These are phyloP conservation scores for Thielaviopsis populi DNA, from an alignment of 2,329 filamentous ascomycete species.

Conservation along the genomic window DNA sequence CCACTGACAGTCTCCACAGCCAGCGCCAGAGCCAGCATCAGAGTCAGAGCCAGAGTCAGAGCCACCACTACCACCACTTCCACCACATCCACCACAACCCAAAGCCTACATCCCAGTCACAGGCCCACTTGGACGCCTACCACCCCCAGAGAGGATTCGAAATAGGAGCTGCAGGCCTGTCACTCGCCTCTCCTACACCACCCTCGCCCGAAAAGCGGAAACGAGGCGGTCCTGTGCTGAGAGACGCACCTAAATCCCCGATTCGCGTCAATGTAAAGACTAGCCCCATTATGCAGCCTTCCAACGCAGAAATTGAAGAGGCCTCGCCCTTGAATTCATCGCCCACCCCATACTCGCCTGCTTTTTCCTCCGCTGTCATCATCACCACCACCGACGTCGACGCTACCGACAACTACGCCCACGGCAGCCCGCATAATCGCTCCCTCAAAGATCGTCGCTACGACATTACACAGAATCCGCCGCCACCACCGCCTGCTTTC, in stretches of 20 bases:
- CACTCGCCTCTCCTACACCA: neutral
- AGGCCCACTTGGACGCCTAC: neutral
- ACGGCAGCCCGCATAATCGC: neutral
- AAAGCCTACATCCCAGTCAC: neutral
- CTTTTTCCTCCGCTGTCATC: slow-evolving; percentile 2
- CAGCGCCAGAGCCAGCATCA: neutral
- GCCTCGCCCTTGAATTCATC: slow-evolving; percentile 12
- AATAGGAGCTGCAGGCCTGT: slow-evolving; percentile 3
- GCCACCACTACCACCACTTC: neutral
- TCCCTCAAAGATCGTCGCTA: neutral
- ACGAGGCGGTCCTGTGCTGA: slow-evolving; percentile 30
- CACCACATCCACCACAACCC: neutral
- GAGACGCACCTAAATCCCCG: slow-evolving; percentile 40
- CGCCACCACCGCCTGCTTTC: neutral
- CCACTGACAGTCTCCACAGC: neutral
- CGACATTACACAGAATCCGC: neutral
- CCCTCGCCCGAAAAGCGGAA: slow-evolving; percentile 4
- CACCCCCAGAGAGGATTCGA: neutral
- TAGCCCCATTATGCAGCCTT: slow-evolving; percentile 13
- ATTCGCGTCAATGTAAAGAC: slow-evolving; percentile 28
- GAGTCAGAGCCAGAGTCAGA: neutral
- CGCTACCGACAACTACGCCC: slow-evolving; percentile 18
- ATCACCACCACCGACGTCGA: neutral
- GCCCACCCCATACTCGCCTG: neutral
- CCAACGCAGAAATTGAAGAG: slow-evolving; percentile 14